A percentile compares a stretch with the other conserved stretches of the same genome.
Conservation (phyloP, 768 basidiomycete species). For the Lactarius hengduanensis region DNA sequence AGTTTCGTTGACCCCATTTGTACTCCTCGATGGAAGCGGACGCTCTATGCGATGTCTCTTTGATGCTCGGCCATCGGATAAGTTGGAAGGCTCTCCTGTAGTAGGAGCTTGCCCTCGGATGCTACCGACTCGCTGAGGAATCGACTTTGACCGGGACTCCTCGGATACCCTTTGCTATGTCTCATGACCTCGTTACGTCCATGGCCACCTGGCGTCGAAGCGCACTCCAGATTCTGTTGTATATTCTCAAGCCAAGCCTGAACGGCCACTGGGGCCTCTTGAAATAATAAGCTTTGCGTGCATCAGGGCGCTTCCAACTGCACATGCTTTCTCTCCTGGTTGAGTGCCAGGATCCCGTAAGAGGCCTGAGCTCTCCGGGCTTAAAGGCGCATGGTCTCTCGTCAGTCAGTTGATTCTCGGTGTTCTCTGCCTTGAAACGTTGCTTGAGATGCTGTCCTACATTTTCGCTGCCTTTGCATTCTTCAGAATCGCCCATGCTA, state of each 20-base stretch:
- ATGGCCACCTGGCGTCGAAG: background rate
- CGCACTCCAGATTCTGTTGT: background rate
- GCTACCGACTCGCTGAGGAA: background rate
- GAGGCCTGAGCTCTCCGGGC: background rate
- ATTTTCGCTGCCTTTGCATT: conserved; percentile 1
- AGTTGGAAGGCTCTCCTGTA: background rate
- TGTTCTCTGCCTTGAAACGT: background rate
- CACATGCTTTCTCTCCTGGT: background rate
- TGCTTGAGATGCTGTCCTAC: conserved; percentile 4
- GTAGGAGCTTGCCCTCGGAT: background rate
- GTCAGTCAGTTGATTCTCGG: background rate
- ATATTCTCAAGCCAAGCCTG: background rate
- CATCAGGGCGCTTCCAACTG: background rate
- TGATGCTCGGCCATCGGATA: background rate
- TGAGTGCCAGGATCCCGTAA: background rate
- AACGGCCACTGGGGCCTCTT: background rate
- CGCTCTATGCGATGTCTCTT: background rate
- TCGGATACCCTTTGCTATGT: background rate
- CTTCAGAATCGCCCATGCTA: conserved; percentile 4
- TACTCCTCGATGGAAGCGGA: background rate
- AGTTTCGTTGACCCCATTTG: background rate
- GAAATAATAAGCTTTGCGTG: background rate
- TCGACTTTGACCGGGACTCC: background rate
- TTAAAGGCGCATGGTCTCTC: background rate
- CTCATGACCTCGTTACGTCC: background rate